These are phyloP conservation scores for Camillea tinctor DNA, from an alignment of 2,329 filamentous ascomycete genomes.

Conservation along the genomic window DNA sequence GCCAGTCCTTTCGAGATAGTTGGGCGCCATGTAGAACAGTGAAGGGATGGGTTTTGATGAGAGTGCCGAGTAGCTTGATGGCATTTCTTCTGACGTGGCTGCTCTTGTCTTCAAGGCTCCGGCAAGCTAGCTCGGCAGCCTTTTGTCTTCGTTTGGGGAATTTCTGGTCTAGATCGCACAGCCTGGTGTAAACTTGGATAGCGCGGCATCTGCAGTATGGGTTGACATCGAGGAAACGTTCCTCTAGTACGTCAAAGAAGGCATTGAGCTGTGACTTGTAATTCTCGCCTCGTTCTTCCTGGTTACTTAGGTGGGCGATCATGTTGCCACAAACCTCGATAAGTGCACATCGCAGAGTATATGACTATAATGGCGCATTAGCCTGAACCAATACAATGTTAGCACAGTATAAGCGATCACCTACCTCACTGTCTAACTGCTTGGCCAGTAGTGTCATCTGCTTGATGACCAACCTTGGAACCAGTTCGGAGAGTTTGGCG, in stretches of 20 bases:
- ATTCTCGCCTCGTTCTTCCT: conserved; percentile 88
- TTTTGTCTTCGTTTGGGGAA: conserved; percentile 89
- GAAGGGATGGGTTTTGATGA: conserved; percentile 94
- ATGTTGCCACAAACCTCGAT: conserved; percentile 98
- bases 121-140: conserved; percentile 80
- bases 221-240: conserved; percentile 93
- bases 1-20: conserved; percentile 83
- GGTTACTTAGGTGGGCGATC: conserved; percentile 83
- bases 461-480: conserved; percentile 89
- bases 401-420: background rate
- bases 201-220: conserved; percentile 91
- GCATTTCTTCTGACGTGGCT: conserved; percentile 95
- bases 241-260: conserved; percentile 95
- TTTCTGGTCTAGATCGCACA: conserved; percentile 94
- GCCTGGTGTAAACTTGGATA: conserved; percentile 87
- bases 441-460: conserved; percentile 96
- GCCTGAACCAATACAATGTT: background rate
- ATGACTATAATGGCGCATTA: conserved; percentile 57
- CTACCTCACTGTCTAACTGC: conserved; percentile 87
- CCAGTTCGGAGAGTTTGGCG: conserved; percentile 86
- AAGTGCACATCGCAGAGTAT: conserved; percentile 87
- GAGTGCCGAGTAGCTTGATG: conserved; percentile 82
- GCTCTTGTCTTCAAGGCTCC: conserved; percentile 95
- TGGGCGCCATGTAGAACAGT: conserved; percentile 87
- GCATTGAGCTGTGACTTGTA: conserved; percentile 93